Base-by-base conservation (phyloP, 1,284 basidiomycete species). In the Sporisorium exsertum region DNA sequence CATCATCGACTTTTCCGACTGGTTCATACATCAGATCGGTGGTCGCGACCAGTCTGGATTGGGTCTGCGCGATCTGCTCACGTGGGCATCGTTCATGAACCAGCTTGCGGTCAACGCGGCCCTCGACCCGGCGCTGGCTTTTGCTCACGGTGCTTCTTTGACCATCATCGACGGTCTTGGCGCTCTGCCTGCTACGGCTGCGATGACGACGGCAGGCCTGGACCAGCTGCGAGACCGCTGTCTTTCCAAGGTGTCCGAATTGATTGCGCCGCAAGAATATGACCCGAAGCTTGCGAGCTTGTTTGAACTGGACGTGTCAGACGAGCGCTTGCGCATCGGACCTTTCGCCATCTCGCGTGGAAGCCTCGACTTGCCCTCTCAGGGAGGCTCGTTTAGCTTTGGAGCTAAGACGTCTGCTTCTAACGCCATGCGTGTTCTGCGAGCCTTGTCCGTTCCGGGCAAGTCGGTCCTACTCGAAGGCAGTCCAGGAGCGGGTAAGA, bases 401-500 rank as follows among this genome's bases (percentile, higher is more conserved):
- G 88, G 91, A 53, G 95, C 95, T 0, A 94, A 94, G 0, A 99
- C 97, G 1, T 93, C 95, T 9, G 90, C 89, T 26, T 89, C 92
- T 67, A 99, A 99, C 86, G 92, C 93, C 16, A 90, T 94, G 89
- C 91, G 96, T 35, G 91, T 99, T 4, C 87, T 95, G 20, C 90
- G 97, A 63, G 97, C 95, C 7, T 93, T 93, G 71, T 95, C 97
- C 84, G 89, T 99, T 0, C 86, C 88, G 8, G 57, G 61, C 16
- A 99, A 98, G 86, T 94, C 97, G 0, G 93, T 99, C 58, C 88
- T 99, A 32, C 89, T 99, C 3, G 97, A 99, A 86, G 97, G 97
- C 2, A 97, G 94, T 85, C 97, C 97, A 5, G 97, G 97, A 3
- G 97, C 99, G n/a, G 97, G 97, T 6, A 99, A 99, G 87, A 99